phyloP scores from a whole-genome alignment of 768 basidiomycete genomes.

The Sporobolomyces pararoseus region DNA sequence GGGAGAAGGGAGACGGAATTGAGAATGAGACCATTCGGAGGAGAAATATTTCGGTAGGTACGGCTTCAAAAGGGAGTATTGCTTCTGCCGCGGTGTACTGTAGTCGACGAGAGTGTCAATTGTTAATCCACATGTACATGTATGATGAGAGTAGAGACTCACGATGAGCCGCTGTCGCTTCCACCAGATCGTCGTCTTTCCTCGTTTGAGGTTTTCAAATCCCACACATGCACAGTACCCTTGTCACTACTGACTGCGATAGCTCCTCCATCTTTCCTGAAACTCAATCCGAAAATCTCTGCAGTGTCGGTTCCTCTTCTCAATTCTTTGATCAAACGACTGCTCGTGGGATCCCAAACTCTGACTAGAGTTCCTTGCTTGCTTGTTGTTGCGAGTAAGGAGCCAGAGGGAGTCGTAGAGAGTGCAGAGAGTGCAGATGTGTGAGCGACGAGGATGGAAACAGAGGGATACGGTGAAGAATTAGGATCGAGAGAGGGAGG shows the following conservation, averaged over 20 bases:
- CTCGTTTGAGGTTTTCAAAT: conserved; percentile 53
- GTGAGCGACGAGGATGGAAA: conserved; percentile 75
- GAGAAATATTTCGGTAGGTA: conserved; percentile 86
- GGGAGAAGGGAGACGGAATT: conserved; percentile 81
- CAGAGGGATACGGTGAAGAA: conserved; percentile 26
- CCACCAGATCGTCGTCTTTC: conserved; percentile 16
- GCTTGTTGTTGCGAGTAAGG: conserved; percentile 77
- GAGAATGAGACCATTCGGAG: conserved; percentile 95
- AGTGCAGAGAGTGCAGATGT: conserved; percentile 72
- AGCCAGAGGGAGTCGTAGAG: conserved; percentile 70
- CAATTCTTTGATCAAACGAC: conserved; percentile 72
- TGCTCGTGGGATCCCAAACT: conserved; percentile 73
- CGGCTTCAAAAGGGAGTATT: conserved; percentile 71
- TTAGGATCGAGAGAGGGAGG: conserved; percentile 34
- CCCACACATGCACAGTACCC: conserved; percentile 86
- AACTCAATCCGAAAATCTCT: conserved; percentile 83
- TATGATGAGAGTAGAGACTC: not conserved
- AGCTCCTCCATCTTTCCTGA: conserved; percentile 70
- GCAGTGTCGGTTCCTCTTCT: conserved; percentile 84
- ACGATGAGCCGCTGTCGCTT: conserved; percentile 23
- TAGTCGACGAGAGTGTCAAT: conserved; percentile 8
- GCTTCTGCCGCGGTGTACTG: conserved; percentile 73
- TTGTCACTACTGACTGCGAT: conserved; percentile 93
- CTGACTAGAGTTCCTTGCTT: conserved; percentile 77
- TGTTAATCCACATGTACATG: too few relatives aligned